These are phyloP conservation scores for Barbarea vulgaris DNA, from an alignment of 345 rosid species.

Conservation along the genomic window DNA sequence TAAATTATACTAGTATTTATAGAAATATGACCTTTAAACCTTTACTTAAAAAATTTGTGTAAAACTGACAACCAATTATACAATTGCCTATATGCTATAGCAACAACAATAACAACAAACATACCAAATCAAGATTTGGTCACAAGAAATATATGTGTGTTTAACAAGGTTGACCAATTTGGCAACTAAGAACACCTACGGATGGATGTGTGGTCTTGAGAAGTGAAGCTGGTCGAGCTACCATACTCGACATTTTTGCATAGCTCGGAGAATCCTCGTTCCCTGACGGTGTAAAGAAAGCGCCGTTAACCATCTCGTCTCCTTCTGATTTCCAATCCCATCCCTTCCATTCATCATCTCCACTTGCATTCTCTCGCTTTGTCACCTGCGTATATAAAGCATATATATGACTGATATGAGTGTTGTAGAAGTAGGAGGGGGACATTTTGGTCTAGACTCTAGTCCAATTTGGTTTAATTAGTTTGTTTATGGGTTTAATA, in stretches of 20 bases:
- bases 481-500: no score
- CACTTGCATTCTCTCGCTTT: slow-evolving; percentile 46
- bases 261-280: slow-evolving; percentile 54
- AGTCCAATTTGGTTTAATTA: not conserved
- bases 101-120: slow-evolving; percentile 7
- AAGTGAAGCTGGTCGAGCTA: slow-evolving; percentile 62
- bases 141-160: slow-evolving; percentile 2
- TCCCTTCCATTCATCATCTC: slow-evolving; percentile 49
- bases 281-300: slow-evolving; percentile 62
- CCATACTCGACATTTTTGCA: slow-evolving; percentile 63
- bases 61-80: not conserved
- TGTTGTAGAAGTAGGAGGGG: not conserved
- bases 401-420: no score
- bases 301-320: slow-evolving; percentile 63
- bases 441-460: not conserved
- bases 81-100: not conserved
- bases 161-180: slow-evolving; percentile 53
- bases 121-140: not conserved
- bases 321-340: slow-evolving; percentile 82
- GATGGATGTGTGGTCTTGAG: slow-evolving; percentile 42
- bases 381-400: slow-evolving; percentile 50
- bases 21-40: not conserved
- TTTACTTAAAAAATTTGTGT: not conserved
- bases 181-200: slow-evolving; percentile 57
- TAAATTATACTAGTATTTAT: not conserved